These are phyloP conservation scores for Vitis labrusca DNA, from an alignment of 164 flowering plant species.

Conservation along the genomic window DNA sequence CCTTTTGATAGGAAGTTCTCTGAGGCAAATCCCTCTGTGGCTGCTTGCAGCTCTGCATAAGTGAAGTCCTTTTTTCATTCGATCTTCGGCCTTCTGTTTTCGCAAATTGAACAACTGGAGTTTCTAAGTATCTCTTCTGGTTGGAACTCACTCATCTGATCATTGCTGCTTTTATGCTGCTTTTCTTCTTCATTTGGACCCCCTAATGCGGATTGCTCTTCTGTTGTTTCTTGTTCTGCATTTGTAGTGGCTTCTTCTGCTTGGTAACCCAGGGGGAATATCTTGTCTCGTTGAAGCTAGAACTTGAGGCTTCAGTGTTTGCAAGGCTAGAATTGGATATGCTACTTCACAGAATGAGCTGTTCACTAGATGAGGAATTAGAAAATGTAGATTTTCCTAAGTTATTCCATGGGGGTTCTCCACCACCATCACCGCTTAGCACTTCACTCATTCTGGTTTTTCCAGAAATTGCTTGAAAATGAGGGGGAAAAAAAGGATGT, in stretches of 20 bases:
- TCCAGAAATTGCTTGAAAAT: neutral
- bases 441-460: conserved; percentile 1
- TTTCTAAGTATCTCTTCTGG: conserved; percentile 21
- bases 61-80: conserved; percentile 42
- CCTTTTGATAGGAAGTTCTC: conserved; percentile 54
- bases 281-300: conserved; percentile 8
- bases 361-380: conserved; percentile 13
- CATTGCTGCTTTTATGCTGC: no score
- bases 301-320: conserved; percentile 15
- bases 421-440: conserved; percentile 2
- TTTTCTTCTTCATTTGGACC: no score
- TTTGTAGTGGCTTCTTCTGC: conserved; percentile 17
- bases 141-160: conserved; percentile 18
- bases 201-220: conserved; percentile 9
- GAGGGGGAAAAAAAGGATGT: no score
- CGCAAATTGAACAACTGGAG: conserved; percentile 41
- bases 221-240: conserved; percentile 17
- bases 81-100: conserved; percentile 38
- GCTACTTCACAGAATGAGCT: neutral
- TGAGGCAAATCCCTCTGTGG: conserved; percentile 46
- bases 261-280: conserved; percentile 4
- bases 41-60: conserved; percentile 43
- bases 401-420: neutral
- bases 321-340: conserved; percentile 11
- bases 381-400: neutral